These are phyloP conservation scores for Sporothrix schenckii DNA, from an alignment of 2,329 filamentous ascomycete genomes.

Conservation along the genomic window DNA sequence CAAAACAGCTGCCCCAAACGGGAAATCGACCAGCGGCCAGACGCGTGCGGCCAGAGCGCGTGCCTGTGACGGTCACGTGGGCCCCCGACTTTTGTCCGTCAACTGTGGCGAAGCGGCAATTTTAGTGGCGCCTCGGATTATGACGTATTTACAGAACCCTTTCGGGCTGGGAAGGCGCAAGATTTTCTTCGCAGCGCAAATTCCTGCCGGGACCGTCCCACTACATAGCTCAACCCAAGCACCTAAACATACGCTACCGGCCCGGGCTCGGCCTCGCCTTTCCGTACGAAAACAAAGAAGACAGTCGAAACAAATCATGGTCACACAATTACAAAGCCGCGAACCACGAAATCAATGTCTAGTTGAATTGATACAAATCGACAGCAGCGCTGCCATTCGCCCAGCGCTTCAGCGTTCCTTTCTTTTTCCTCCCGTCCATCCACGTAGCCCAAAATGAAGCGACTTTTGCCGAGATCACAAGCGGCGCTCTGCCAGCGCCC, in stretches of 20 bases:
- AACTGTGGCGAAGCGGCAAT: neutral
- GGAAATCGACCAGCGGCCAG: neutral
- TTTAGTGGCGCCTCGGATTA: neutral
- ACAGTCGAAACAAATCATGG: neutral
- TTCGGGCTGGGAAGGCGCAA: conserved; percentile 20
- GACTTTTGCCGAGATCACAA: conserved; percentile 42
- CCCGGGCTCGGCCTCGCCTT: neutral
- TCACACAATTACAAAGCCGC: neutral
- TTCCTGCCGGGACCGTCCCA: neutral
- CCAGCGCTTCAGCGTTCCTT: neutral
- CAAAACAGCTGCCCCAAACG: conserved; percentile 27
- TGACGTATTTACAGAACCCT: conserved; percentile 3
- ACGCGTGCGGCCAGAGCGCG: conserved; percentile 18
- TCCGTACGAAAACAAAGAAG: neutral
- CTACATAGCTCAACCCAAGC: neutral
- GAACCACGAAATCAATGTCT: neutral
- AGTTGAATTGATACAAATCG: neutral
- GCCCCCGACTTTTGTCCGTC: neutral
- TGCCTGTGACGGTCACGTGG: conserved; percentile 1
- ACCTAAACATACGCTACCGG: neutral
- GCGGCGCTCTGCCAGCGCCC: conserved; percentile 37
- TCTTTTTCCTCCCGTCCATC: neutral
- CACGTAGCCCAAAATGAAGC: conserved; percentile 25
- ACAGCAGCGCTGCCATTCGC: conserved; percentile 2
- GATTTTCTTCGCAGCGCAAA: conserved; percentile 24